Evolutionary conservation across 164 flowering plant species (phyloP).

Genomic region (Cinnamomum micranthum): DNA sequence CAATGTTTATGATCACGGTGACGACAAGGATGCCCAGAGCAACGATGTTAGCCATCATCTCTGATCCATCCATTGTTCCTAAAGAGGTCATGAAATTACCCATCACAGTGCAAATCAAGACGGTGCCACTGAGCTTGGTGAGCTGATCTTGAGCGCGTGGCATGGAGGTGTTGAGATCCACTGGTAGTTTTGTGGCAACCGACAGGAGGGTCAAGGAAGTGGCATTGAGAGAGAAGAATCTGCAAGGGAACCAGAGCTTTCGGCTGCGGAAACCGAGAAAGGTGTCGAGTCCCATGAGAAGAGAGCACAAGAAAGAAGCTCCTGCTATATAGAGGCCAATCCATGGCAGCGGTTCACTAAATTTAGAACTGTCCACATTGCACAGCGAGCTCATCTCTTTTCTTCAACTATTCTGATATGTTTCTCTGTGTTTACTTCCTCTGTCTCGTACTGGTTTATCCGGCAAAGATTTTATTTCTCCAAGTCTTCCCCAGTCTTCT

Average conservation of each 20-base stretch:
- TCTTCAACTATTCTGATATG: too few species aligned
- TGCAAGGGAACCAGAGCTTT: conserved; percentile 63
- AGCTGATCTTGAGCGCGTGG: too few species aligned
- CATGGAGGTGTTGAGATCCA: too few species aligned
- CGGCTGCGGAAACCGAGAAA: conserved; percentile 27
- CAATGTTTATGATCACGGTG: conserved; percentile 4
- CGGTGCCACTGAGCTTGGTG: too few species aligned
- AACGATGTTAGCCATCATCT: conserved; percentile 3
- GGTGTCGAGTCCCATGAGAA: conserved; percentile 48
- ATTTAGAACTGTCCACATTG: conserved; percentile 15
- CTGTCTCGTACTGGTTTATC: too few species aligned
- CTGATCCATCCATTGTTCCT: background rate
- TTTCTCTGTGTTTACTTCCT: too few species aligned
- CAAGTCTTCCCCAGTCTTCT: too few species aligned
- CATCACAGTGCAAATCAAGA: too few species aligned
- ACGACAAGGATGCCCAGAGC: conserved; percentile 7
- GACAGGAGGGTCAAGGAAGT: conserved; percentile 34
- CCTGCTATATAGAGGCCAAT: conserved; percentile 42
- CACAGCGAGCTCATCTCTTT: too few species aligned
- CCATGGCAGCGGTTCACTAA: conserved; percentile 14
- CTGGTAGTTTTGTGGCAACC: too few species aligned
- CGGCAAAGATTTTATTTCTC: too few species aligned
- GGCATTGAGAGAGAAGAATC: conserved; percentile 55
- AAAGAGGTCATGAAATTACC: too few species aligned
- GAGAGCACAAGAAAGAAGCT: conserved; percentile 48